Conservation (phyloP, 2,329 filamentous ascomycete species). For the Zasmidium angulare region DNA sequence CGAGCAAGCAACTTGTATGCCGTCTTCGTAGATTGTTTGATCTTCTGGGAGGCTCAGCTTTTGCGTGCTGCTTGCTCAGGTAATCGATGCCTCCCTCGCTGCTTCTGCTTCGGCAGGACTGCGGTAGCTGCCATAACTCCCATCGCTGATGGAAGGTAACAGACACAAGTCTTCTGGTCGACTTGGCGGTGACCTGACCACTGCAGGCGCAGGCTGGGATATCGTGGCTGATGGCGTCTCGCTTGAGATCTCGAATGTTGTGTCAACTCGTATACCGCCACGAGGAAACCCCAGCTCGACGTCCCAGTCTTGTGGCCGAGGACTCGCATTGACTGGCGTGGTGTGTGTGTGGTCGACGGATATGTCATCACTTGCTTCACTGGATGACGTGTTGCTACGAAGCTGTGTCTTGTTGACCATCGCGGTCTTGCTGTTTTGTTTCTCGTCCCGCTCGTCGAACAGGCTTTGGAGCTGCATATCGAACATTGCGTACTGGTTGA, state of each 20-base stretch:
- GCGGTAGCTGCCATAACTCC: not conserved
- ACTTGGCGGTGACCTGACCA: not conserved
- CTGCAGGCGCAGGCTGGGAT: not conserved
- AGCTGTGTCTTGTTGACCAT: not conserved
- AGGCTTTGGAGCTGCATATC: not conserved
- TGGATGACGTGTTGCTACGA: not conserved
- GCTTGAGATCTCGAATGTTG: not conserved
- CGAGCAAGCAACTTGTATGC: not conserved
- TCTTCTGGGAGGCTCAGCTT: not conserved
- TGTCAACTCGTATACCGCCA: not conserved
- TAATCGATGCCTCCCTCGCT: not conserved
- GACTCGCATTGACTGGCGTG: not conserved
- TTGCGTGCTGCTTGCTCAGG: not conserved
- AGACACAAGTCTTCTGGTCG: not conserved
- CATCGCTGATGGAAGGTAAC: not conserved
- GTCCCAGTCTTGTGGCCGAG: not conserved
- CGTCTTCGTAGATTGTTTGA: not conserved
- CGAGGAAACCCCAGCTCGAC: not conserved
- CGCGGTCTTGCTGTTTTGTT: not conserved
- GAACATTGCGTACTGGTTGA: not conserved
- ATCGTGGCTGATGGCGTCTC: not conserved
- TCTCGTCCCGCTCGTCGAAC: not conserved
- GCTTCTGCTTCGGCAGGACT: not conserved
- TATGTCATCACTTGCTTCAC: not conserved
- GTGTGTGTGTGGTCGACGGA: not conserved